phyloP scores from a whole-genome alignment of 805 yeast genomes.

The Torulaspora quercuum region DNA sequence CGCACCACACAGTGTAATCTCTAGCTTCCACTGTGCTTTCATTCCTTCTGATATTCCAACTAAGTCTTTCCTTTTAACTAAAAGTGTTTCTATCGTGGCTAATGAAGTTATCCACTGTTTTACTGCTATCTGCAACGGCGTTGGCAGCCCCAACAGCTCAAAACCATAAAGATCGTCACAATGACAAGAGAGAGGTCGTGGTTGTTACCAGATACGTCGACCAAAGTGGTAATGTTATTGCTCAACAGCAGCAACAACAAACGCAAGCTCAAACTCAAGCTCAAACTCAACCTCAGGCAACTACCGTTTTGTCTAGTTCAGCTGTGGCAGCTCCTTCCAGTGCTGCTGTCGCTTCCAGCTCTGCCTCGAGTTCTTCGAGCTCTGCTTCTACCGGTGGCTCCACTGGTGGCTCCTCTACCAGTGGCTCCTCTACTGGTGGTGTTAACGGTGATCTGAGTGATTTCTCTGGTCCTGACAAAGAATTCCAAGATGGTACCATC shows the following conservation, averaged over 20 bases:
- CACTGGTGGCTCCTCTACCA: slow-evolving; percentile 31
- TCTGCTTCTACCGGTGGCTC: slow-evolving; percentile 28
- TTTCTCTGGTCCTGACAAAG: slow-evolving; percentile 47
- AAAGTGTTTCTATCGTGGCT: slow-evolving; percentile 1
- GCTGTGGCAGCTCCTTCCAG: slow-evolving; percentile 9
- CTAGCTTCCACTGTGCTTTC: slow-evolving; percentile 10
- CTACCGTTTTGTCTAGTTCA: slow-evolving; percentile 13
- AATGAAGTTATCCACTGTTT: slow-evolving; percentile 27
- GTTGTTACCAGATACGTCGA: slow-evolving; percentile 36
- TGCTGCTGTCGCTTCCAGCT: slow-evolving; percentile 8
- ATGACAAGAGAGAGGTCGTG: slow-evolving; percentile 34
- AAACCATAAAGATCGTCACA: slow-evolving; percentile 24
- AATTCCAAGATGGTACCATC: slow-evolving; percentile 65
- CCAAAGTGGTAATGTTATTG: slow-evolving; percentile 27
- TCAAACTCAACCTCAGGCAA: slow-evolving; percentile 26
- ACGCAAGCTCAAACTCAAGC: slow-evolving; percentile 23
- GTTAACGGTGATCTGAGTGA: slow-evolving; percentile 51
- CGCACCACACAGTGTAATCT: slow-evolving; percentile 1
- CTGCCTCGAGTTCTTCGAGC: slow-evolving; percentile 20
- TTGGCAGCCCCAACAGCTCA: slow-evolving; percentile 32
- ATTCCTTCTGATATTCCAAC: slow-evolving; percentile 12
- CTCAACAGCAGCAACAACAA: slow-evolving; percentile 12
- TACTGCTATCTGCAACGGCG: slow-evolving; percentile 26
- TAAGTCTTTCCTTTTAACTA: slow-evolving; percentile 16
- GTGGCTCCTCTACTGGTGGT: slow-evolving; percentile 37